Evolutionary conservation across 31 red algal genomes (phyloP), one percentile per base, ranked within the genome.

Genomic region (Odonthalia washingtoniensis): DNA sequence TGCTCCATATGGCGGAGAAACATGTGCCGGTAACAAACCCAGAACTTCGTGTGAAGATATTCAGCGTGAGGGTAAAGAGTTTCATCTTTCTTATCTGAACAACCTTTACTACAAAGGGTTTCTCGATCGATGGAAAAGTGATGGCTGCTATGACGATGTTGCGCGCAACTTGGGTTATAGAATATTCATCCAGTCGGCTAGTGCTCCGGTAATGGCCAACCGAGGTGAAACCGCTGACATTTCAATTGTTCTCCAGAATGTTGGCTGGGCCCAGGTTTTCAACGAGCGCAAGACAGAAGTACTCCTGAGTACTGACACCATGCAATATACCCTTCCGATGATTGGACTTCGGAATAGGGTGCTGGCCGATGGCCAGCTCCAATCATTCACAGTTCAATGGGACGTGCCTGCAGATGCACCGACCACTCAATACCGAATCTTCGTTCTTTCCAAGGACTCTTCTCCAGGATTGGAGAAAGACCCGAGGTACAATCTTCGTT

Each of bases 121-220:
- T 24, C 14, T 61, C 24, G 52, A 14, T 14, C 52, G 24, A 61
- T 61, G 52, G 52, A 61, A 61, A 61, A 24, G 24, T 17, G 52
- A 61, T 14, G 52, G 52, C 52, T 61, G 52, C 52, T 61, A 61
- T 61, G 52, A 61, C 52, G 52, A 61, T 24, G 24, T 61, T 61
- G 52, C 52, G 24, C 14, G 24, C 14, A 17, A 17, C 52, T 61
- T 61, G 52, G 52, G 52, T 14, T 61, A 61, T 61, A 14, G 52
- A 14, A 17, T 17, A 14, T 24, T 14, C 52, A 17, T 61, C 16
- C 14, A 17, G 16, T 14, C 14, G 52, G 24, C 52, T 17, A 61
- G 52, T 61, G 16, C 16, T 17, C 52, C 52, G 16, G 24, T 24
- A 17, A 17, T 14, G 52, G 52, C 52, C 14, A n/a, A n/a, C n/a